phyloP scores from a whole-genome alignment of 225 moss, liverwort and hornwort genomes.

The Pseudoscleropodium purum region DNA sequence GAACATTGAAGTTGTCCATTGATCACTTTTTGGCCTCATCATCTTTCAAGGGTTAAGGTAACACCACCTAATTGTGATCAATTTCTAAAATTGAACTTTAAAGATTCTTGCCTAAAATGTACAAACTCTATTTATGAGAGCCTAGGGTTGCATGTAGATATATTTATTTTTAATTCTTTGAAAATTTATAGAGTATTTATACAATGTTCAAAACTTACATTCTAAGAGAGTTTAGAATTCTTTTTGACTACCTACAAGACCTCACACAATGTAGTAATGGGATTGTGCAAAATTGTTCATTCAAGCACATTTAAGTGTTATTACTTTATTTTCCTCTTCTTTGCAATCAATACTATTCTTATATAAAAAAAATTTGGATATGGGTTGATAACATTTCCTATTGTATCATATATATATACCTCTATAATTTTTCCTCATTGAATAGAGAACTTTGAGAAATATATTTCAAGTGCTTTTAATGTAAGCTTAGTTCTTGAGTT shows the following conservation, averaged over 20 bases:
- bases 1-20: background rate
- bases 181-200: background rate
- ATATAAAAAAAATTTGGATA: background rate
- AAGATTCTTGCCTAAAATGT: background rate
- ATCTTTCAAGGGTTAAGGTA: too few species aligned
- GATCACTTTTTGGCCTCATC: background rate
- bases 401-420: background rate
- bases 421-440: background rate
- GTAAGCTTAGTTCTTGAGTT: background rate
- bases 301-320: background rate
- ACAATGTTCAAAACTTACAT: background rate
- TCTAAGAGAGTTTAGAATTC: background rate
- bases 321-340: background rate
- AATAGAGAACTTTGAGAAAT: background rate
- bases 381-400: background rate
- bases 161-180: rapidly evolving
- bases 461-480: background rate
- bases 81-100: background rate
- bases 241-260: too few species aligned
- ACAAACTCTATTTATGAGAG: background rate
- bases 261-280: background rate
- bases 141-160: too few species aligned
- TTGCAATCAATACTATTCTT: background rate
- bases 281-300: background rate
- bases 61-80: background rate